Base-by-base conservation (phyloP, 2,329 filamentous ascomycete genomes). In the Aureobasidium sp. region DNA sequence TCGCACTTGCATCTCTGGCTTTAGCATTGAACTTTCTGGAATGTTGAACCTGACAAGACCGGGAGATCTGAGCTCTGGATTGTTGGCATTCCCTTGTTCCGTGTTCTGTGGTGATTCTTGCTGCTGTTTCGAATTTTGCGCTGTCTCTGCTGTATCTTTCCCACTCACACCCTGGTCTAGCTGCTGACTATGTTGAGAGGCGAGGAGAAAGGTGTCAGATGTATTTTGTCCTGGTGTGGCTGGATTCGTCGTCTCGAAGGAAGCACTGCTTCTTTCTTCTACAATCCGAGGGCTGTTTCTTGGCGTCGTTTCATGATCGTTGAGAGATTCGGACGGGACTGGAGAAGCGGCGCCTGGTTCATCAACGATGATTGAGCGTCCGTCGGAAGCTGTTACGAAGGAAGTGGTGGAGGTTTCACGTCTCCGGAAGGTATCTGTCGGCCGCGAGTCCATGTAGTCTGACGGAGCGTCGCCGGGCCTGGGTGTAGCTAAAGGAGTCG, bases 41-140 rank as follows among this genome's bases (percentile, higher is more conserved):
- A 77, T 64, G 57, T 74, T 70, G 64, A 78, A 77, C 43, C 74
- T 74, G 62, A 77, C 74, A 4, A 75, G 17, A 17, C 58, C 58
- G 3, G 57, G 47, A 19, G 57, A 54, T 5, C 38, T 37, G 15
- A 27, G 37, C 19, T 60, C 46, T 2, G 29, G 15, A 29, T 45
- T 51, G 37, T 33, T 43, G 23, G 7, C 17, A 37, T 35, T 7
- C 13, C 25, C 51, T 15, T 25, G 25, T 10, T 25, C 38, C 2
- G 31, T 19, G 6, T 21, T 15, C 10, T 19, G 21, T 31, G 23
- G 10, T 42, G 31, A 8, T 31, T 29, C n/a, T 37, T 40, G 45
- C 19, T 42, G 55, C 9, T 1, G 11, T 8, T 13, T 13, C 1
- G 43, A 7, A 11, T 23, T 59, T 23, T 40, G n/a, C 9, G 11